phyloP scores from a whole-genome alignment of 1,284 basidiomycete genomes.

The Paramarasmius palmivorus region DNA sequence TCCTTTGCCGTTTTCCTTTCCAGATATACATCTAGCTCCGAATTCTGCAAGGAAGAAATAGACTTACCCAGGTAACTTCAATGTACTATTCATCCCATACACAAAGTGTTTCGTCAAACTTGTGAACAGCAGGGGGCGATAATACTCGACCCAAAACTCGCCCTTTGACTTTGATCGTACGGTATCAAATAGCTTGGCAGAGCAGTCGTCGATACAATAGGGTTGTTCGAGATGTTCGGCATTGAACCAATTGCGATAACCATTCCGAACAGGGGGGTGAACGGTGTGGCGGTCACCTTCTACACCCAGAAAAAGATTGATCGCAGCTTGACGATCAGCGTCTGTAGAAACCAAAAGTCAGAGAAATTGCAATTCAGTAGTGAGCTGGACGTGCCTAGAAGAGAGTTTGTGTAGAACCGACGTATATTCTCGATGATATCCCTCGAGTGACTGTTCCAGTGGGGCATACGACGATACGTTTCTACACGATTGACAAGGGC shows the following conservation, averaged over 20 bases:
- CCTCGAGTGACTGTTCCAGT: slow-evolving; percentile 97
- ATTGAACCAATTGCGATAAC: slow-evolving; percentile 84
- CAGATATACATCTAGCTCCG: not conserved
- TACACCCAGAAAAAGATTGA: slow-evolving; percentile 95
- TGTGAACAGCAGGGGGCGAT: slow-evolving; percentile 83
- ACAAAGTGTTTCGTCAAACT: slow-evolving; percentile 83
- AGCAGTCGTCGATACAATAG: slow-evolving; percentile 59
- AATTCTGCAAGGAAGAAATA: slow-evolving; percentile 3
- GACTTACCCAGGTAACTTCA: slow-evolving; percentile 76
- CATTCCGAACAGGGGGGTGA: slow-evolving; percentile 52
- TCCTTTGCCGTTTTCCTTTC: slow-evolving; percentile 67
- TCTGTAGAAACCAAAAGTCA: slow-evolving; percentile 46
- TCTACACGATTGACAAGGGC: slow-evolving; percentile 97
- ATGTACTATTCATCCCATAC: slow-evolving; percentile 84
- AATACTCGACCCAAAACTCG: slow-evolving; percentile 91
- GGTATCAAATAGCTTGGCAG: slow-evolving; percentile 55
- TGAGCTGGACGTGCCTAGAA: slow-evolving; percentile 60
- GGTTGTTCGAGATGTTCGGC: slow-evolving; percentile 66
- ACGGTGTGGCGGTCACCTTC: slow-evolving; percentile 53
- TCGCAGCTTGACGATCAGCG: slow-evolving; percentile 97
- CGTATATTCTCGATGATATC: slow-evolving; percentile 97
- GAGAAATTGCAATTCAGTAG: not conserved
- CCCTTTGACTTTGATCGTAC: slow-evolving; percentile 56
- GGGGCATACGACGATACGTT: slow-evolving; percentile 93
- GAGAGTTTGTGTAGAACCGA: slow-evolving; percentile 94